Evolutionary conservation across 352 stramenopile species (phyloP).

Genomic region (Globisporangium acanthophoron): DNA sequence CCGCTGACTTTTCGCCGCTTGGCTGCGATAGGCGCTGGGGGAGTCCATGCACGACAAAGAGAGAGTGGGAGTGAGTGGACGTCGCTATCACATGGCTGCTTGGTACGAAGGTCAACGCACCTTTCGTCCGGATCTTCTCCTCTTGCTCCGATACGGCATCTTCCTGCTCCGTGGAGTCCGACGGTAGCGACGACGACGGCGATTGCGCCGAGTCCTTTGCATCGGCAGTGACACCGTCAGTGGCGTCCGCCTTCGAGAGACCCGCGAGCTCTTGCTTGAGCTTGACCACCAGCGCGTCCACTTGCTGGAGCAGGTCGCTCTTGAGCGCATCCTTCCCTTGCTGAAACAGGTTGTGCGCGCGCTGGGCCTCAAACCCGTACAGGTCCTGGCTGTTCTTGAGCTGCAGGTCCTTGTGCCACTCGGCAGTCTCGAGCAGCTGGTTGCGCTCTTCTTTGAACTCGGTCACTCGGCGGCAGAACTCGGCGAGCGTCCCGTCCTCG

Average conservation of each 20-base stretch:
- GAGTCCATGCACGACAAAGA: neutral
- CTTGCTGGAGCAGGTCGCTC: constrained; percentile 36
- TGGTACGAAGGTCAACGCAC: neutral
- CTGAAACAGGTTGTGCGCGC: constrained; percentile 60
- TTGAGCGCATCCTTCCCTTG: constrained; percentile 56
- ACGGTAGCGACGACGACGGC: neutral
- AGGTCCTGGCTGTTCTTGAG: constrained; percentile 80
- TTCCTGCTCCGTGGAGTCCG: constrained; percentile 9
- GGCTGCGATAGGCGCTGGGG: constrained; percentile 12
- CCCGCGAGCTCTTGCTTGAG: constrained; percentile 42
- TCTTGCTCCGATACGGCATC: constrained; percentile 6
- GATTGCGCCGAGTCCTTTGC: neutral
- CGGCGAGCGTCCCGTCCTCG: constrained; percentile 71
- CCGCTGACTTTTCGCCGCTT: constrained; percentile 48
- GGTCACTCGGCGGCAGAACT: constrained; percentile 77
- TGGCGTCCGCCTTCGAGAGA: constrained; percentile 20
- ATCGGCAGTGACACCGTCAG: neutral
- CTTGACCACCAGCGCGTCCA: constrained; percentile 40
- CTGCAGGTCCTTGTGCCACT: constrained; percentile 81
- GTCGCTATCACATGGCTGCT: no score
- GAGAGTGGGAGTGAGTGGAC: neutral
- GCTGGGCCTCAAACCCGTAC: constrained; percentile 73
- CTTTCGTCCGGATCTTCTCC: constrained; percentile 5
- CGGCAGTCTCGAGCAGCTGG: constrained; percentile 58
- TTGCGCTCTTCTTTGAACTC: constrained; percentile 83